These are phyloP conservation scores for Fusarium stilboides DNA, from an alignment of 2,329 filamentous ascomycete species.

Conservation along the genomic window DNA sequence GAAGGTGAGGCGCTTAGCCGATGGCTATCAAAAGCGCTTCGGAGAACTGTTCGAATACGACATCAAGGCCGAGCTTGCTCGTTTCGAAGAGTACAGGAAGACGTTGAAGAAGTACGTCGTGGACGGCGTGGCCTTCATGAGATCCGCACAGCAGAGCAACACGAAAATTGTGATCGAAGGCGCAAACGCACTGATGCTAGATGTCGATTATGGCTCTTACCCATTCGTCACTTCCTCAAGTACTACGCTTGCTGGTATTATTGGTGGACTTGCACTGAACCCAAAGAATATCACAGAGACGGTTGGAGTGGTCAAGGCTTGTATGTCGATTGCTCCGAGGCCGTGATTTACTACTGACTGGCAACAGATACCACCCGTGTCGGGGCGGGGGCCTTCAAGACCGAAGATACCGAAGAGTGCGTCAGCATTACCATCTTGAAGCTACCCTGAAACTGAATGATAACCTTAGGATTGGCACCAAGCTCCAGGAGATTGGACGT, in stretches of 20 bases:
- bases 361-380: conserved; percentile 73
- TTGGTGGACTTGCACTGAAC: conserved; percentile 74
- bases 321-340: conserved; percentile 49
- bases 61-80: conserved; percentile 75
- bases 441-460: conserved; percentile 41
- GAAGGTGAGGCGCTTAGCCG: conserved; percentile 73
- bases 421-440: conserved; percentile 41
- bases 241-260: conserved; percentile 67
- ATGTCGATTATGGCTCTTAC: conserved; percentile 68
- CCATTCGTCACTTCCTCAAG: conserved; percentile 70
- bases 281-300: conserved; percentile 72
- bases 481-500: conserved; percentile 63
- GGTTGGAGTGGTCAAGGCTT: conserved; percentile 79
- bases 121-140: conserved; percentile 77
- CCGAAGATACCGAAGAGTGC: conserved; percentile 66
- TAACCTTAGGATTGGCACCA: conserved; percentile 55
- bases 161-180: conserved; percentile 78
- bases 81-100: conserved; percentile 71
- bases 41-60: conserved; percentile 76
- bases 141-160: conserved; percentile 70
- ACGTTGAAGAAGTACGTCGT: conserved; percentile 70
- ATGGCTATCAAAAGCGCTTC: conserved; percentile 73
- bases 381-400: conserved; percentile 76
- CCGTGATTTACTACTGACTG: conserved; percentile 37
- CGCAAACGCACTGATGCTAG: conserved; percentile 74